Evolutionary conservation across 208 protist genomes (phyloP).

Genomic region (Trichomonas vaginalis): DNA sequence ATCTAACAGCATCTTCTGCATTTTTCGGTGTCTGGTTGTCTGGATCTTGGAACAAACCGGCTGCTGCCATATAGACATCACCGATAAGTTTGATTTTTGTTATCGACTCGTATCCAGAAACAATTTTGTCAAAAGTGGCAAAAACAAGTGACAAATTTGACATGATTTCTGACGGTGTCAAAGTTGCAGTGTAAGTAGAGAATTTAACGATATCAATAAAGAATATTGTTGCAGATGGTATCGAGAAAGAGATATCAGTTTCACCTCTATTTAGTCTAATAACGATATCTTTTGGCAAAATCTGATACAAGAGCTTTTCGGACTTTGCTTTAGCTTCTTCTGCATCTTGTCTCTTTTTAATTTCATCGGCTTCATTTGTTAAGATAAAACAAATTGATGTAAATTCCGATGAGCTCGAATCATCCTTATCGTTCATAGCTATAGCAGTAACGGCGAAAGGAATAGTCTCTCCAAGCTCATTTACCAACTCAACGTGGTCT

Average conservation of each 20-base stretch:
- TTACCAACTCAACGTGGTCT: neutral
- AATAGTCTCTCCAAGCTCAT: neutral
- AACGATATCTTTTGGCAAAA: conserved; percentile 3
- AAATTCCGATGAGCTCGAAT: neutral
- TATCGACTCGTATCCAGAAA: neutral
- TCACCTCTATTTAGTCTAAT: conserved; percentile 4
- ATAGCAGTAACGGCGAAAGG: neutral
- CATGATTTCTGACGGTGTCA: neutral
- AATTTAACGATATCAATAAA: conserved; percentile 7
- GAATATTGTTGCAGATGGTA: neutral
- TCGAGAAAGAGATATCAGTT: neutral
- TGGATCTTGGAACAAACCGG: neutral
- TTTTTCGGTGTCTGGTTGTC: neutral
- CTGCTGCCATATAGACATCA: conserved; percentile 1
- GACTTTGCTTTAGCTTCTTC: neutral
- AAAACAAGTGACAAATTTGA: neutral
- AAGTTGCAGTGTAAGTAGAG: neutral
- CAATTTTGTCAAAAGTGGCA: neutral
- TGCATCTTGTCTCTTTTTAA: neutral
- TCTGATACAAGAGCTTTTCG: neutral
- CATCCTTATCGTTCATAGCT: neutral
- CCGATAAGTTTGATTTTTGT: neutral
- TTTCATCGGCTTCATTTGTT: neutral
- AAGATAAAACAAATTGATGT: neutral
- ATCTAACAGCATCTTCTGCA: neutral